phyloP scores from a whole-genome alignment of 2,329 filamentous ascomycete genomes.

The Tolypocladium ophioglossoides region DNA sequence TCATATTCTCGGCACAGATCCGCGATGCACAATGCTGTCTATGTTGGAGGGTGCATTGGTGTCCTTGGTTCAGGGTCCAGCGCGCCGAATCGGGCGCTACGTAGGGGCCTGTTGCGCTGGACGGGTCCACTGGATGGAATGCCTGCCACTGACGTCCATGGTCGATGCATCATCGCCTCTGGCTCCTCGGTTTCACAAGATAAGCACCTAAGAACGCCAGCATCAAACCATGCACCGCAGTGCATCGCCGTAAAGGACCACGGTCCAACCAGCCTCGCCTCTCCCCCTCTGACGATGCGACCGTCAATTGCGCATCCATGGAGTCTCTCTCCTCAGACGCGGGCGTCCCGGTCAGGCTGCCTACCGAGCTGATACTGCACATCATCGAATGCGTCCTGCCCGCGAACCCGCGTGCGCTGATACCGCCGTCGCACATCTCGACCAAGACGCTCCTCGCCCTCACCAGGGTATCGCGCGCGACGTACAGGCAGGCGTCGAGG shows the following conservation, averaged over 20 bases:
- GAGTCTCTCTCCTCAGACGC: slow-evolving; percentile 3
- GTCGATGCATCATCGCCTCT: not conserved
- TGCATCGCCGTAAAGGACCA: not conserved
- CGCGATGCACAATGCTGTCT: too few species aligned
- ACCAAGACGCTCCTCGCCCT: slow-evolving; percentile 34
- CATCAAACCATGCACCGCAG: not conserved
- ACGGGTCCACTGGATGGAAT: not conserved
- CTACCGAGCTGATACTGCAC: slow-evolving; percentile 23
- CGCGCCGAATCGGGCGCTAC: not conserved
- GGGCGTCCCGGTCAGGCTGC: slow-evolving; percentile 11
- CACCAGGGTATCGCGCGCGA: slow-evolving; percentile 30
- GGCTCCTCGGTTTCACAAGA: not conserved
- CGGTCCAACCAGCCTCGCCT: not conserved
- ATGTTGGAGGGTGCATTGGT: not conserved
- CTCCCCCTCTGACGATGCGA: slow-evolving; percentile 1
- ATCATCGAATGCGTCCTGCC: slow-evolving; percentile 25
- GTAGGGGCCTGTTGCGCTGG: not conserved
- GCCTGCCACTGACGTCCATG: not conserved
- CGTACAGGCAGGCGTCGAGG: slow-evolving; percentile 27
- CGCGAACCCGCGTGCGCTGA: slow-evolving; percentile 15
- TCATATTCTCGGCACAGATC: too few species aligned
- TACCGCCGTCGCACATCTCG: slow-evolving; percentile 26
- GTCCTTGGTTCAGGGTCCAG: not conserved
- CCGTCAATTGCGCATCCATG: slow-evolving; percentile 3
- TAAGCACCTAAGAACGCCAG: not conserved